Evolutionary conservation across 2,329 filamentous ascomycete genomes (phyloP).

Genomic region (Gremmenia infestans): DNA sequence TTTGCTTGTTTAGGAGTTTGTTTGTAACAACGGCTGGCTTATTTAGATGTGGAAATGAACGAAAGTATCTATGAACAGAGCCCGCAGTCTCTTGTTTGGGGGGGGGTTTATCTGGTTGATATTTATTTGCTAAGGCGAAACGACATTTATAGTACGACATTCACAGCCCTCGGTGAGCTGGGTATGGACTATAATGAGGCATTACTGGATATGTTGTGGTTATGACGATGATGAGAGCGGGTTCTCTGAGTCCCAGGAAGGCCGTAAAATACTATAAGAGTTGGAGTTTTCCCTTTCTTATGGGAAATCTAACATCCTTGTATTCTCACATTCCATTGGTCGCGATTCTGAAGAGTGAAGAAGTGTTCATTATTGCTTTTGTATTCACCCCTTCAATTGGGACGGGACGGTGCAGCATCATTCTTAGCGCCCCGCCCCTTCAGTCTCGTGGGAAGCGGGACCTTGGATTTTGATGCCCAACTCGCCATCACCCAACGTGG

Average conservation of each 20-base stretch:
- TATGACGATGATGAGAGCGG: too few species aligned
- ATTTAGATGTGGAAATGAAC: background rate
- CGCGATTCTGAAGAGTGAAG: background rate
- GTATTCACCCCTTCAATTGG: too few species aligned
- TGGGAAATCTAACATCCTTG: too few species aligned
- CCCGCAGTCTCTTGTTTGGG: background rate
- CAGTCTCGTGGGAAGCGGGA: background rate
- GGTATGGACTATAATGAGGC: background rate
- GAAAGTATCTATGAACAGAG: background rate
- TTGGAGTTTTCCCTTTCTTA: too few species aligned
- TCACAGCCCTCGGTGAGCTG: background rate
- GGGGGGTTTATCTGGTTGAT: background rate
- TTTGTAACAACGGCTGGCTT: background rate
- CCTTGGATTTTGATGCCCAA: constrained; percentile 1
- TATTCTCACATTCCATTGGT: too few species aligned
- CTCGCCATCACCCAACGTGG: background rate
- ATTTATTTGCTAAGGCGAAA: background rate
- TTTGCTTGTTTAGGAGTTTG: background rate
- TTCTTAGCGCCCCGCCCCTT: background rate
- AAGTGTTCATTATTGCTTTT: background rate
- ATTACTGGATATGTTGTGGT: too few species aligned
- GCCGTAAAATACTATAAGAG: too few species aligned
- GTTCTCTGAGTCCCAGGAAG: too few species aligned
- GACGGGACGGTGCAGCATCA: background rate
- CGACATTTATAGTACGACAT: background rate